Evolutionary conservation across 371 early-diverging fungal genomes (phyloP), one percentile per base, ranked within the genome.

Genomic region (Chytridiales sp.): DNA sequence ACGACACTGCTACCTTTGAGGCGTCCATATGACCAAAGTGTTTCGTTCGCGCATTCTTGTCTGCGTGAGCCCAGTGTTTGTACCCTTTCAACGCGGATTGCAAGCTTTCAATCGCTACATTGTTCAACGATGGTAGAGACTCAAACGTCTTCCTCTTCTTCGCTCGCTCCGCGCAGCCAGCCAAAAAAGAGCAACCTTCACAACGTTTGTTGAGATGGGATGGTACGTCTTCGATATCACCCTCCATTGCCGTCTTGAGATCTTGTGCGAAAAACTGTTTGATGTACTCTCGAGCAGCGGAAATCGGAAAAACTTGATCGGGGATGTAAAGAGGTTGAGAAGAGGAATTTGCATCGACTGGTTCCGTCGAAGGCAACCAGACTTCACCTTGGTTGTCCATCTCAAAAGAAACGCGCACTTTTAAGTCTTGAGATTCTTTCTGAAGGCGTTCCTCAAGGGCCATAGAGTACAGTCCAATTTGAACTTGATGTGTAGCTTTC

Each of bases 401-500:
- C 6, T 8, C 9, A 17, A 47, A 17, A 1, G 22, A 17, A 4
- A 38, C 38, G n/a, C 11, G 9, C 11, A 38, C 38, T n/a, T 9
- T 38, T 11, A 15, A 1, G 26, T 39, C 40, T 15, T 4, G 35
- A n/a, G 0, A 1, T 1, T 24, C 11, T 3, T n/a, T 32, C 31
- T 48, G 8, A 11, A 68, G n/a, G 9, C 53, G 48, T 2, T 0
- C 22, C 24, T 17, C 9, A 24, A 68, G 24, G 22, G 32, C 32
- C 11, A 50, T 15, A 21, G 56, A 52, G 54, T 68, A 68, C 42
- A 61, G 38, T 15, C 61, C 64, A 24, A 64, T 48, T 52, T 68
- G 69, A 29, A 68, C 40, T 52, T 68, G 69, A 44, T 68, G 69
- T 9, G 56, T 44, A 6, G 64, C 52, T 52, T 64, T 64, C 31